Base-by-base conservation (phyloP, 2,329 filamentous ascomycete species). In the Fusarium liriodendri region DNA sequence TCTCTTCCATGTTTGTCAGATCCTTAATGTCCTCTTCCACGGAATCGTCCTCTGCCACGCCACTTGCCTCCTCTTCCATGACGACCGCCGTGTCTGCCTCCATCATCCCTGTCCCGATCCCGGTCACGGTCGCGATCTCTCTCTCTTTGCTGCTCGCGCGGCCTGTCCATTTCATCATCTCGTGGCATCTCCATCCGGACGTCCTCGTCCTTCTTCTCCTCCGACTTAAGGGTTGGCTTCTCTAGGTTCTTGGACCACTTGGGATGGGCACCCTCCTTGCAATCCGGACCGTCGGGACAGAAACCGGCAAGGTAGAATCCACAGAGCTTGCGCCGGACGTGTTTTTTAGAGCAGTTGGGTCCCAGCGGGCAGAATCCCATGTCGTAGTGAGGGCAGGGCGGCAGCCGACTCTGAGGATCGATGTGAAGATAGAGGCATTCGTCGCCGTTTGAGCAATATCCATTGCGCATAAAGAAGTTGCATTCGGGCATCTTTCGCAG, bases 401-500 rank as follows among this genome's bases (percentile, higher is more conserved):
- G 94, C 77, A 94, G 86, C 79, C 94, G 92, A 70, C 93, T 91
- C 81, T 94, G 89, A 59, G 95, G 93, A 78, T 97, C 94, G 78
- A 97, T 93, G 84, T 98, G 95, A 55, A 97, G 91, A 82, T 97
- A 98, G 6, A 97, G 87, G 80, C 97, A 99, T 84, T 99, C 97
- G 83, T 98, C 96, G 76, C 96, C 97, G 84, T 98, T 98, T 73
- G 94, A 94, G 85, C 97, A 99, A 82, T 97, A 98, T 65, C 95
- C 95, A 80, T 97, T 97, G 70, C 95, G 90, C 67, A 95, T 92
- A 84, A 96, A 98, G 84, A 98, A 97, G 80, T 97, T 97, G 85
- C 97, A 99, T 85, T 98, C 97, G 72, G 97, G 95, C 95, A 98
- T 98, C 83, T 97, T 95, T 73, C 97, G 92, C 77, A 99, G 89